Conservation (phyloP, 106 monocot species). For the Vanilla planifolia region DNA sequence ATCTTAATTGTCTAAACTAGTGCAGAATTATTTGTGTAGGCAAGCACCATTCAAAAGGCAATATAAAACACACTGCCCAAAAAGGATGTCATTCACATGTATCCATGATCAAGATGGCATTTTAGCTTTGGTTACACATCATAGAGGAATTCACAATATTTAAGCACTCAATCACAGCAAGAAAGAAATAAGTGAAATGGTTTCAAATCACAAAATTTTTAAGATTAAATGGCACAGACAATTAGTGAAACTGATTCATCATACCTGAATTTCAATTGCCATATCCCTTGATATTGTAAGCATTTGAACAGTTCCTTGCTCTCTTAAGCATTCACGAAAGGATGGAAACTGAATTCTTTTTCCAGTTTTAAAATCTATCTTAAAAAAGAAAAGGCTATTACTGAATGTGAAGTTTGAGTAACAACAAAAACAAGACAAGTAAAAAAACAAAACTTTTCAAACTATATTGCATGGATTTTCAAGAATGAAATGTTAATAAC, state of each 20-base stretch:
- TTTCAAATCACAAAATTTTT: not conserved
- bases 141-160: not conserved
- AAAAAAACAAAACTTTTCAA: too few relatives aligned
- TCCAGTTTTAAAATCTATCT: constrained; percentile 71
- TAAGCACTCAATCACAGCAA: not conserved
- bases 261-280: constrained; percentile 94
- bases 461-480: too few relatives aligned
- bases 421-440: not conserved
- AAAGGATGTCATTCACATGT: too few relatives aligned
- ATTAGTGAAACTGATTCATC: not conserved
- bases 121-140: too few relatives aligned
- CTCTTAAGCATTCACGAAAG: constrained; percentile 81
- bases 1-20: too few relatives aligned
- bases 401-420: not conserved
- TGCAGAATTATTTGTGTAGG: too few relatives aligned
- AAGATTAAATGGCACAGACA: not conserved
- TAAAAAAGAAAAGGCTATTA: constrained; percentile 4
- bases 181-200: not conserved
- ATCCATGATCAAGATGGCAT: too few relatives aligned
- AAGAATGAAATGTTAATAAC: not conserved
- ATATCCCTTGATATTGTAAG: constrained; percentile 70
- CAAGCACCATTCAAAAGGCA: too few relatives aligned
- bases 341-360: constrained; percentile 88
- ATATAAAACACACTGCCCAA: too few relatives aligned
- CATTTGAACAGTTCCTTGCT: constrained; percentile 85